Conservation (phyloP, 2,329 filamentous ascomycete genomes). For the Cercospora brassicicola region DNA sequence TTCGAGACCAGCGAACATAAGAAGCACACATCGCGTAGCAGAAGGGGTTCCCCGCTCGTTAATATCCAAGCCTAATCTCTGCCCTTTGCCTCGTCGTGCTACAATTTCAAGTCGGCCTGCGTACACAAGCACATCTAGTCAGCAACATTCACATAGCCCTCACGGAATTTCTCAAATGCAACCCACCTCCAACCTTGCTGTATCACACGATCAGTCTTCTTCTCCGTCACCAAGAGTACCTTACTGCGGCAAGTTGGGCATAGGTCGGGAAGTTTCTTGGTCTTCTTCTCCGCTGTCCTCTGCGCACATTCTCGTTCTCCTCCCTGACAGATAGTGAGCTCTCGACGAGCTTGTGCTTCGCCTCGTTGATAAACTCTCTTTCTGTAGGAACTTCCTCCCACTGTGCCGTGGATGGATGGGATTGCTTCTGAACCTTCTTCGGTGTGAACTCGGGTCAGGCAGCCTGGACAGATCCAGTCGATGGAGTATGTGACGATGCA, state of each 20-base stretch:
- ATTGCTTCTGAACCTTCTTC: neutral
- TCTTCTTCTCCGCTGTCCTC: neutral
- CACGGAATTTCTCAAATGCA: neutral
- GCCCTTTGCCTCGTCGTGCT: neutral
- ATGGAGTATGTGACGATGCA: neutral
- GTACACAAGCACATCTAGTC: neutral
- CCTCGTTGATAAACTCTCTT: neutral
- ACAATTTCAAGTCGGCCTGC: neutral
- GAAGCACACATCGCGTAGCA: no score
- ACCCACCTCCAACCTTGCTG: neutral
- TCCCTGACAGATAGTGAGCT: neutral
- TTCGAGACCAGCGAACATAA: no score
- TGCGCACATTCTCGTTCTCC: neutral
- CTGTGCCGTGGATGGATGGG: neutral
- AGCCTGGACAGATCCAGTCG: neutral
- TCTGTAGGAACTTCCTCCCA: neutral
- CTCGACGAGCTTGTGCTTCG: neutral
- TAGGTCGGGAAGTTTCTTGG: neutral
- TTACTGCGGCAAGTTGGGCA: neutral
- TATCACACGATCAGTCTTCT: neutral
- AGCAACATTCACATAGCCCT: neutral
- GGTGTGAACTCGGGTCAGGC: neutral
- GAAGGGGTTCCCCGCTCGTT: no score
- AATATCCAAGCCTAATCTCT: neutral
- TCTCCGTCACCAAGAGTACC: neutral